Conservation (phyloP, 192 early-diverging fungal genomes). For the Rhizophlyctis rosea region DNA sequence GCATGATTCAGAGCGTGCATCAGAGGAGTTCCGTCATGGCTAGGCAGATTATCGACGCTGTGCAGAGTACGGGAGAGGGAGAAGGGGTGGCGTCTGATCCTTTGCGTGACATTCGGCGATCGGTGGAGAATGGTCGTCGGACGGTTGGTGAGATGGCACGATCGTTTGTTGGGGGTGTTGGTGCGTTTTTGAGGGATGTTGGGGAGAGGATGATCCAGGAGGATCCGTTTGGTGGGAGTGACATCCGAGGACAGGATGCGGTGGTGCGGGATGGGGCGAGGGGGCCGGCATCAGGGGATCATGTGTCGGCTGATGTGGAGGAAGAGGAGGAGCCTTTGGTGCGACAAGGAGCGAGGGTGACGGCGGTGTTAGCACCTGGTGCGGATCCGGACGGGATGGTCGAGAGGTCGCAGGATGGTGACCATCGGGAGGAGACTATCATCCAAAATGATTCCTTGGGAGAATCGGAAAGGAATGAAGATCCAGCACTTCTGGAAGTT, state of each 20-base stretch:
- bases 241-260: not conserved
- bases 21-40: not conserved
- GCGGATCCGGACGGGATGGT: not conserved
- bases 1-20: not conserved
- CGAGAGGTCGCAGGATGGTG: not conserved
- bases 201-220: not conserved
- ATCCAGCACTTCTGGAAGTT: too few species aligned
- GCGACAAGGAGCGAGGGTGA: too few species aligned
- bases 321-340: too few species aligned
- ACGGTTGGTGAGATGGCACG: not conserved
- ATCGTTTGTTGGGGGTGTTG: not conserved
- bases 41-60: not conserved
- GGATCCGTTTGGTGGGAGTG: not conserved
- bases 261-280: not conserved
- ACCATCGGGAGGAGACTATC: too few species aligned
- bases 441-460: too few species aligned
- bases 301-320: too few species aligned
- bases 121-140: not conserved
- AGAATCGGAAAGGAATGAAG: too few species aligned
- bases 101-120: not conserved
- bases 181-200: not conserved
- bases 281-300: too few species aligned
- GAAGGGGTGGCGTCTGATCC: not conserved
- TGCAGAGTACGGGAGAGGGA: not conserved
- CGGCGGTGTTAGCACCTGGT: too few species aligned